A percentile compares a stretch with the other conserved stretches of the same genome.
Conservation (phyloP, 352 stramenopile genomes). For the Pythium aquatile region DNA sequence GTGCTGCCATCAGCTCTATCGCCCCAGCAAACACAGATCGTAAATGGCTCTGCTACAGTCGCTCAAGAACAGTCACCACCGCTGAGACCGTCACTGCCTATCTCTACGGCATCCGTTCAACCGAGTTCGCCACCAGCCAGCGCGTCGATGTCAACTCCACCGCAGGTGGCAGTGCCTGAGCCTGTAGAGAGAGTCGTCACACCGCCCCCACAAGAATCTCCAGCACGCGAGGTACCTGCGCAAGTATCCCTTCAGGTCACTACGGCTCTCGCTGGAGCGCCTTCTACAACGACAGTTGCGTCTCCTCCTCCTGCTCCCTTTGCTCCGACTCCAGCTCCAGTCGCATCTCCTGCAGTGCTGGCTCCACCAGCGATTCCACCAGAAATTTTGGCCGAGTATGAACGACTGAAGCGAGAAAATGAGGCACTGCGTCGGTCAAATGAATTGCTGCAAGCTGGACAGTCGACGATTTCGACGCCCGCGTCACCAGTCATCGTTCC, state of each 20-base stretch:
- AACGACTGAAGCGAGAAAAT: constrained; percentile 67
- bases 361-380: constrained; percentile 15
- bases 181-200: too few relatives aligned
- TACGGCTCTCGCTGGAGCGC: background rate
- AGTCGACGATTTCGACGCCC: background rate
- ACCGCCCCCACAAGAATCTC: too few relatives aligned
- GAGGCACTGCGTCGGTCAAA: constrained; percentile 63
- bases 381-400: constrained; percentile 57
- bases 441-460: constrained; percentile 43
- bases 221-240: too few relatives aligned
- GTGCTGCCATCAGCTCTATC: background rate
- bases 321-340: background rate
- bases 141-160: background rate
- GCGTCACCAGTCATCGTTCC: background rate
- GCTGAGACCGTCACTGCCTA: too few relatives aligned
- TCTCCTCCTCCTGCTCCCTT: background rate
- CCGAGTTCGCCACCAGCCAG: too few relatives aligned
- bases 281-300: background rate
- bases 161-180: too few relatives aligned
- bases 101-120: too few relatives aligned
- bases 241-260: background rate
- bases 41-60: too few relatives aligned
- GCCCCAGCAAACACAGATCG: too few relatives aligned
- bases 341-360: background rate
- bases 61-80: too few relatives aligned